A percentile compares a stretch with the other conserved stretches of the same genome.
Evolutionary conservation across 2,329 filamentous ascomycete species (phyloP).

Genomic region (Alternaria sp.): DNA sequence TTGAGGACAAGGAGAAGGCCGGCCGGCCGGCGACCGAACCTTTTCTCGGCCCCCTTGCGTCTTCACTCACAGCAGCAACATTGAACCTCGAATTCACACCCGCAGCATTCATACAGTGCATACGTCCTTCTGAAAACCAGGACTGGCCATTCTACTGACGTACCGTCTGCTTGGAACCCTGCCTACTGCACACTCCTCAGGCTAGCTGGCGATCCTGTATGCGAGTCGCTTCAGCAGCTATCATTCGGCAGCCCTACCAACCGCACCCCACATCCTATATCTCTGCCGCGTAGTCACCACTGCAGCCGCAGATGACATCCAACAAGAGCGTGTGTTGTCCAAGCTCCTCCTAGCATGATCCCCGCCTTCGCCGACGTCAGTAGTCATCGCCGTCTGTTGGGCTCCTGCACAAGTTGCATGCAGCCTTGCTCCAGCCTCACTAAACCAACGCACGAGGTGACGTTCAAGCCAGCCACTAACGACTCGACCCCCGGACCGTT

Average conservation of each 20-base stretch:
- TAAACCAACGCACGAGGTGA: slow-evolving; percentile 22
- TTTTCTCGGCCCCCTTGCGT: neutral
- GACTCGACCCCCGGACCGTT: slow-evolving; percentile 25
- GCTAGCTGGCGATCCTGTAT: slow-evolving; percentile 33
- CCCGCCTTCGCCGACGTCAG: slow-evolving; percentile 17
- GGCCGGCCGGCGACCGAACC: slow-evolving; percentile 10
- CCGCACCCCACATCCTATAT: slow-evolving; percentile 10
- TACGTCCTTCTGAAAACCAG: neutral
- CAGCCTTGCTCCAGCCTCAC: slow-evolving; percentile 34
- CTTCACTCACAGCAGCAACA: neutral
- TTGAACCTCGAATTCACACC: neutral
- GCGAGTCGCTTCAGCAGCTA: slow-evolving; percentile 24
- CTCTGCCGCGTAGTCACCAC: slow-evolving; percentile 1
- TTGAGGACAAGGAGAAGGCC: slow-evolving; percentile 6
- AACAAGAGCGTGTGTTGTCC: slow-evolving; percentile 32
- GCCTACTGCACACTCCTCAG: slow-evolving; percentile 14
- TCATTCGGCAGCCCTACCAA: slow-evolving; percentile 42
- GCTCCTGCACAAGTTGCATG: slow-evolving; percentile 19
- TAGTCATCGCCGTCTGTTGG: slow-evolving; percentile 16
- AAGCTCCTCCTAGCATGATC: slow-evolving; percentile 16
- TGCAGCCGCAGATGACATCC: slow-evolving; percentile 14
- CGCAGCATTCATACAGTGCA: neutral
- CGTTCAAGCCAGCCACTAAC: slow-evolving; percentile 36
- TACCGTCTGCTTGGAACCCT: slow-evolving; percentile 10
- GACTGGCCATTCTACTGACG: slow-evolving; percentile 1